Evolutionary conservation across 2,329 filamentous ascomycete genomes (phyloP), one percentile per base, ranked within the genome.

Genomic region (Apiospora pterosperma): DNA sequence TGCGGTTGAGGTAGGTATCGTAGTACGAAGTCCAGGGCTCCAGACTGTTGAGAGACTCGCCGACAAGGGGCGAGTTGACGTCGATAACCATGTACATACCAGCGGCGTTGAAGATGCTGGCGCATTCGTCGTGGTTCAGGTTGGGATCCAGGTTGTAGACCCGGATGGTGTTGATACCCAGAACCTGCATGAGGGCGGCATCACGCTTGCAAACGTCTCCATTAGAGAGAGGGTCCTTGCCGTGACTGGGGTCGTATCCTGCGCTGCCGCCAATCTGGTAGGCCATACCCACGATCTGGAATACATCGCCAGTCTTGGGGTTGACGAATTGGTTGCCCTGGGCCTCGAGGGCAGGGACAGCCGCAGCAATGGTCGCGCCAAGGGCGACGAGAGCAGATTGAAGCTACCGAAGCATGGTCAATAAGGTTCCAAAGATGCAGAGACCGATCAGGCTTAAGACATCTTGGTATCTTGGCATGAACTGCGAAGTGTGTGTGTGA

Each of bases 21-120:
- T 87, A 84, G 79, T 90, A 90, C 65, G 81, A 86, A 59, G 81
- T 80, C 84, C 84, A 87, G 28, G 88, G 88, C 66, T 84, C 76
- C 28, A 69, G 75, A 65, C 82, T 84, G 72, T 83, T 82, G 59
- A 90, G 77, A 65, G 84, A 81, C 76, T 90, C 84, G 64, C 86
- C 87, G 10, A 79, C 75, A 4, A 88, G 78, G 59, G 88, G 88
- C 52, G 87, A 88, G 80, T 90, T 90, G 75, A 90, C 88, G 71
- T 90, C 88, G 69, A 90, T 80, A 71, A 90, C 77, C 85, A 90
- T 87, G 78, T 90, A 90, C 76, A 90, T 90, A 73, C 88, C 88
- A 67, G 87, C 86, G 31, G 85, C 84, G 69, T 90, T 90, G 81
- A 90, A 90, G 71, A 90, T 88, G 70, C 85, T 88, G 65, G 85